Percentiles rank a stretch among this genome's conserved stretches.
phyloP scores from a whole-genome alignment of 768 basidiomycete genomes.

The Cubamyces sp. region DNA sequence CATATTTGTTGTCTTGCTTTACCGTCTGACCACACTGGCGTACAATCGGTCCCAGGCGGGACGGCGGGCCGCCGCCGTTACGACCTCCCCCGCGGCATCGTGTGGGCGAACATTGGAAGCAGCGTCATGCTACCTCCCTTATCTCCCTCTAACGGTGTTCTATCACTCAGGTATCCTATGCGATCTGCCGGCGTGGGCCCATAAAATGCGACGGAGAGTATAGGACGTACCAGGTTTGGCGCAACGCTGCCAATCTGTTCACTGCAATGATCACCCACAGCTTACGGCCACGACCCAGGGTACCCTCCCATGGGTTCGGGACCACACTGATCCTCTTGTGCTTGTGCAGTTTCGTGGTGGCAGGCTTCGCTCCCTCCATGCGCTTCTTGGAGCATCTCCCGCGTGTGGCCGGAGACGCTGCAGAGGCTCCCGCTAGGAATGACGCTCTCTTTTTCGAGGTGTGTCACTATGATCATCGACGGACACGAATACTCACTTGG shows the following conservation, averaged over 20 bases:
- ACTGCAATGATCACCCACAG: too few relatives aligned
- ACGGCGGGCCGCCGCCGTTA: neutral
- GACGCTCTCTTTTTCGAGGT: slow-evolving; percentile 28
- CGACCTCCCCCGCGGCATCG: neutral
- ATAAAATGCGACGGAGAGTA: neutral
- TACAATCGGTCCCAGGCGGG: neutral
- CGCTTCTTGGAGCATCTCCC: slow-evolving; percentile 12
- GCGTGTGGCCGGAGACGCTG: slow-evolving; percentile 7
- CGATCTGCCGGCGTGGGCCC: neutral
- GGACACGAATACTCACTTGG: neutral
- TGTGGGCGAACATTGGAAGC: slow-evolving; percentile 3
- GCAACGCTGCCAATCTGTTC: too few relatives aligned
- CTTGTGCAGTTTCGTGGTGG: neutral
- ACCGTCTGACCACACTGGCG: too few relatives aligned
- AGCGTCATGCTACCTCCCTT: slow-evolving; percentile 11
- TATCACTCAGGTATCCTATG: neutral
- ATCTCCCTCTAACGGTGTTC: neutral
- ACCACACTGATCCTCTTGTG: neutral
- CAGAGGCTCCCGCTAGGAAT: slow-evolving; percentile 5
- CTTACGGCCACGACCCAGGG: neutral
- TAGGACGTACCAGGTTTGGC: too few relatives aligned
- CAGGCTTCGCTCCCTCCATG: neutral
- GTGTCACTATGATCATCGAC: neutral
- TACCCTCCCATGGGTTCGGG: neutral
- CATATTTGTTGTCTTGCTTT: neutral